These are phyloP conservation scores for Tricladium varicosporioides DNA, from an alignment of 2,329 filamentous ascomycete genomes.

Conservation along the genomic window DNA sequence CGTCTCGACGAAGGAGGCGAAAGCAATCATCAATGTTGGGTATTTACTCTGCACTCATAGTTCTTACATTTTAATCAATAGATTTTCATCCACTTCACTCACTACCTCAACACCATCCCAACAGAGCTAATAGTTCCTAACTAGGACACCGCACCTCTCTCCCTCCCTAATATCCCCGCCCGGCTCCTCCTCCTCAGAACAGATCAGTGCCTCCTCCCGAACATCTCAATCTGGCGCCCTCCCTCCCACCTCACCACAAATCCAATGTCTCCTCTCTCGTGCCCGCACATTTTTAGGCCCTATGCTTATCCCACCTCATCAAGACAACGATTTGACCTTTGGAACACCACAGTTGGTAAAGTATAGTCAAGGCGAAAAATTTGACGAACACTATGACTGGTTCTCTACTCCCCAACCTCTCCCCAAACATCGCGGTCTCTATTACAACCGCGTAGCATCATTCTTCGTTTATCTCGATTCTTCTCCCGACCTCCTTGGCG, in stretches of 20 bases:
- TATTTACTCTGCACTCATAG: slow-evolving; percentile 1
- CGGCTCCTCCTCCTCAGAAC: background rate
- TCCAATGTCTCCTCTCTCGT: slow-evolving; percentile 14
- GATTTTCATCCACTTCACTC: background rate
- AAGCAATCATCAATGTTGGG: slow-evolving; percentile 16
- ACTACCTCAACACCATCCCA: background rate
- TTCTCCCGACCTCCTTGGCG: slow-evolving; percentile 1
- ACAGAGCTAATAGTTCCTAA: no score
- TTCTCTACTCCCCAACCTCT: slow-evolving; percentile 10
- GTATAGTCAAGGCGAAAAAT: slow-evolving; percentile 14
- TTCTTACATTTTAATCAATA: no score
- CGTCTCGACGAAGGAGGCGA: slow-evolving; percentile 11
- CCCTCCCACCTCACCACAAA: slow-evolving; percentile 3
- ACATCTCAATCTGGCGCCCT: slow-evolving; percentile 10
- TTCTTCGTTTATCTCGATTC: slow-evolving; percentile 21
- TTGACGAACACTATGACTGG: slow-evolving; percentile 20
- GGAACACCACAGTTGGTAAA: slow-evolving; percentile 19
- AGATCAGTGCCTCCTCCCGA: background rate
- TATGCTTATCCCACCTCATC: background rate
- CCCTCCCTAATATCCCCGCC: background rate
- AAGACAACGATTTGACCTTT: slow-evolving; percentile 2
- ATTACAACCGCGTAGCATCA: slow-evolving; percentile 15
- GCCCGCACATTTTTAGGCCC: slow-evolving; percentile 14
- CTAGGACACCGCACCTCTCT: no score
- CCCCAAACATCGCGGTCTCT: background rate